Base-by-base conservation (phyloP, 2,329 filamentous ascomycete species). In the Ophiostoma sp. region DNA sequence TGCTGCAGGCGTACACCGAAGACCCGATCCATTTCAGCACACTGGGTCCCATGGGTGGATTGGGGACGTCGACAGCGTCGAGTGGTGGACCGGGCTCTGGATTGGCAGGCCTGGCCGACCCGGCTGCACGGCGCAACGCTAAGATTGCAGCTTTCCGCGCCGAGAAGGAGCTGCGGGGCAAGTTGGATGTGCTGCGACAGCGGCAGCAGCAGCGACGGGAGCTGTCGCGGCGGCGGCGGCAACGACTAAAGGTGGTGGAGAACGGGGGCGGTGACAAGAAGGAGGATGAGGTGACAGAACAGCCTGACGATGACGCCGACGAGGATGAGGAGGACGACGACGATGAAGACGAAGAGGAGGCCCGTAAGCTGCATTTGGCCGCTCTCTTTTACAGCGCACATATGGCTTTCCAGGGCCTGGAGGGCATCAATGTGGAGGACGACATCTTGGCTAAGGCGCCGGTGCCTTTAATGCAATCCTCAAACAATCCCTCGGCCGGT, bases 111-210 rank as follows among this genome's bases (percentile, higher is more conserved):
- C 28, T 74, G 28, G 50, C 79, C 11, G 87, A 88, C 78, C 88
- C 93, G 3, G 88, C 91, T 25, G 88, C 90, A 39, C 88, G 92
- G 75, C 88, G 96, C 77, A 91, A 95, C 73, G 89, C 90, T 64
- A 99, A 98, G 83, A 97, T 99, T 77, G 88, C 90, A 61, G 90
- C 92, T 75, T 98, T 94, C 82, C 91, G 89, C 78, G 89, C 93
- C 70, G 96, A 98, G 81, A 97, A 96, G 81, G 90, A 92, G 75
- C 83, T 99, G 74, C 94, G 93, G 82, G 87, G 90, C 76, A 95
- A 92, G 81, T 85, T 98, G n/a, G 93, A 94, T 81, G 80, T 79
- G 50, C 81, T 87, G 77, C 81, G 82, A 71, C 79, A 79, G 48
- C 83, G 86, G 57, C 84, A 84, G 57, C 78, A 69, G 11, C 74